Evolutionary conservation across 768 basidiomycete species (phyloP).

Genomic region (Auricularia auricula-judae): DNA sequence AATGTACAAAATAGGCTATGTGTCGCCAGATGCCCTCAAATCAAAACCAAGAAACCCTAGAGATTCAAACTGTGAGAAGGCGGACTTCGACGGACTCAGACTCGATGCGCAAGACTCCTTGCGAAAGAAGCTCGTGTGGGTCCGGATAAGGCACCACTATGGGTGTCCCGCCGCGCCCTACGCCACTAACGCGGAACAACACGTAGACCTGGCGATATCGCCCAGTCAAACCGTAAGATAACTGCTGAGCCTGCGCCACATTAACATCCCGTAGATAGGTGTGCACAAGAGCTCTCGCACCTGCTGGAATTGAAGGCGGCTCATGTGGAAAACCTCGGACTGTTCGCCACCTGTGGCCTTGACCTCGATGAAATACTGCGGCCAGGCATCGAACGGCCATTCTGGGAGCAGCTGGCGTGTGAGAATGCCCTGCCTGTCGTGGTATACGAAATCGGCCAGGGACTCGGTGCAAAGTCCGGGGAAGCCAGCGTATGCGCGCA

Average conservation of each 20-base stretch:
- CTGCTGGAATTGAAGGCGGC: constrained; percentile 10
- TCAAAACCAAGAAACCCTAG: no score
- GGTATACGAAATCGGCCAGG: constrained; percentile 16
- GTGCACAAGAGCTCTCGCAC: constrained; percentile 8
- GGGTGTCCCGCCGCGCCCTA: neutral
- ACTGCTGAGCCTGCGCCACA: neutral
- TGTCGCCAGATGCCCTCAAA: no score
- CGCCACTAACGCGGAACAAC: neutral
- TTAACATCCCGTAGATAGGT: neutral
- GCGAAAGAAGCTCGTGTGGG: neutral
- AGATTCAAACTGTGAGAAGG: neutral
- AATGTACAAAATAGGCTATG: no score
- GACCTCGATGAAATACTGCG: constrained; percentile 19
- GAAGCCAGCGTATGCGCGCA: constrained; percentile 7
- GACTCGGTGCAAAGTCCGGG: neutral
- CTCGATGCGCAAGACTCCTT: neutral
- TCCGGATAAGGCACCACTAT: neutral
- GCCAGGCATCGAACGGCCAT: constrained; percentile 14
- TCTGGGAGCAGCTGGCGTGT: constrained; percentile 11
- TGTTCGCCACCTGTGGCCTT: constrained; percentile 14
- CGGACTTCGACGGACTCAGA: neutral
- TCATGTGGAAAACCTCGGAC: constrained; percentile 16
- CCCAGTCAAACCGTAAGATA: neutral
- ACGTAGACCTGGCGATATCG: neutral
- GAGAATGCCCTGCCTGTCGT: constrained; percentile 12